Evolutionary conservation across 148 eudicot species (phyloP), one percentile per base, ranked within the genome.

Genomic region (Talinum fruticosum): DNA sequence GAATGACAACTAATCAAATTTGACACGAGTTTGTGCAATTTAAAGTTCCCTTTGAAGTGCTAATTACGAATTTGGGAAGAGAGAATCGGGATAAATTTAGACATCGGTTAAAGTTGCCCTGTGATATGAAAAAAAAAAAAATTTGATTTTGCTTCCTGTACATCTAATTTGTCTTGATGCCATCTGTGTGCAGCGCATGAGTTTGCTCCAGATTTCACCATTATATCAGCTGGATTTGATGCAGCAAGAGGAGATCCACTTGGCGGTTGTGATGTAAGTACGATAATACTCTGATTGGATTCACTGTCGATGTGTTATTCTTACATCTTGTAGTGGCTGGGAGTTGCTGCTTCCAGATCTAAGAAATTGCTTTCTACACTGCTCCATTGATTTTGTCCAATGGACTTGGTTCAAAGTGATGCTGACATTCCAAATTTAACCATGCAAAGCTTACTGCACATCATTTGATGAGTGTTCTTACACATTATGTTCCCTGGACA

Each of bases 211-310:
- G 97, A 96, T 89, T 88, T 96, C 74, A 88, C 90, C 36, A 91
- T 96, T 67, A 93, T 96, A 85, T 96, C 99, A 71, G 94, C 99
- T 61, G 99, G 99, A 86, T 93, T 96, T 90, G 99, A 96, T 89
- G 99, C 99, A 62, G 99, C 99, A 75, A 88, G 97, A 80, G 97
- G 97, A 29, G 99, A 96, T 79, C 99, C 99, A 77, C 92, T 96
- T 77, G 99, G 99, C 76, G 84, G 99, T 74, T 96, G 99, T 81
- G 97, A 96, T 90, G 99, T 96, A 89, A 89, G 91, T 35, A 64
- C 69, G 66, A 78, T 16, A 49, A 59, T 44, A 76, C 49, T 57
- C 15, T 80, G 75, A 69, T 67, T n/a, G 12, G 8, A 13, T 54
- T 16, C 34, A 19, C 33, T 72, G 72, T 54, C 32, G 23, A 23